phyloP scores from a whole-genome alignment of 345 rosid species.

The Gossypium turneri region DNA sequence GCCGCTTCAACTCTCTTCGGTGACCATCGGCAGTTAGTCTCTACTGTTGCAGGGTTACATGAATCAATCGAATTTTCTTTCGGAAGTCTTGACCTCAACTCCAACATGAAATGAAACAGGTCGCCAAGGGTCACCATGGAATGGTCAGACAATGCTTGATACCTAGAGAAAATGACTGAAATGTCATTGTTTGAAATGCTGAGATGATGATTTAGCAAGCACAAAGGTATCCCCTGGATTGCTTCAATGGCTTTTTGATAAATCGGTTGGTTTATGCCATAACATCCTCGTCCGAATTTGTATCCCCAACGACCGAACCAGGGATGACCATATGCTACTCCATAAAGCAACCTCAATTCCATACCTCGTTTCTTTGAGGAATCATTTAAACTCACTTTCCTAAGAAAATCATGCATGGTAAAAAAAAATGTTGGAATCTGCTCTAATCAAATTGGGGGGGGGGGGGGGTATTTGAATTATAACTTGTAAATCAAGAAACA shows the following conservation, averaged over 20 bases:
- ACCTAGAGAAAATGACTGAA: constrained; percentile 58
- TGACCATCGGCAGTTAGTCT: constrained; percentile 76
- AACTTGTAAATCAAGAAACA: background rate
- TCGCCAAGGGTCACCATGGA: constrained; percentile 58
- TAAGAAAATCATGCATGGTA: constrained; percentile 16
- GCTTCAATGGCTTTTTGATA: constrained; percentile 77
- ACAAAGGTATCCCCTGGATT: constrained; percentile 52
- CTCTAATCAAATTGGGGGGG: background rate
- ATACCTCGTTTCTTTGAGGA: constrained; percentile 63
- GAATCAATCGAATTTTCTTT: constrained; percentile 40
- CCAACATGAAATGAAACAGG: constrained; percentile 69
- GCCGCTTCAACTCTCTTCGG: constrained; percentile 85
- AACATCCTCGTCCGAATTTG: constrained; percentile 67
- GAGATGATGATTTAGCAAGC: constrained; percentile 46
- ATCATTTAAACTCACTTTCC: constrained; percentile 82
- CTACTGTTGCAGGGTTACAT: constrained; percentile 35
- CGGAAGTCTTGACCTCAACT: constrained; percentile 53
- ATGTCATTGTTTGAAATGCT: constrained; percentile 40
- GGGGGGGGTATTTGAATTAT: background rate
- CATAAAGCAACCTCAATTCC: constrained; percentile 74
- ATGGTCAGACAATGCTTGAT: constrained; percentile 60
- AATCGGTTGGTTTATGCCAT: constrained; percentile 57
- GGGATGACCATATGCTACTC: constrained; percentile 61
- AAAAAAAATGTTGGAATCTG: background rate
- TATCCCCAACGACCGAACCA: constrained; percentile 95